Evolutionary conservation across 2,329 filamentous ascomycete species (phyloP).

Genomic region (Hawksworthiomyces lignivorus): DNA sequence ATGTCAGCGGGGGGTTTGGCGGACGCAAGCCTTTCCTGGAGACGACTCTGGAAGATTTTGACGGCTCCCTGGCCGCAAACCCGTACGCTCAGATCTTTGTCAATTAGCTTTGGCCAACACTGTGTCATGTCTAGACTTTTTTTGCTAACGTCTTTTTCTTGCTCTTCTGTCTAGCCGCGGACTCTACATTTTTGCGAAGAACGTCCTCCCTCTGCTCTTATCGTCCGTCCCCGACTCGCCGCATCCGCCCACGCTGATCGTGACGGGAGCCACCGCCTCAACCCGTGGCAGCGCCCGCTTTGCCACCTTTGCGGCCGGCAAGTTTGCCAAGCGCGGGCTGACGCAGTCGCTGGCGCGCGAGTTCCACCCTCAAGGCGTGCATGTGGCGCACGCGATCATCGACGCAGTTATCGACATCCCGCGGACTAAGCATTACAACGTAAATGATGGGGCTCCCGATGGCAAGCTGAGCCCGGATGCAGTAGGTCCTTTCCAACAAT

Average conservation of each 20-base stretch:
- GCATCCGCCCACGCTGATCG: slow-evolving; percentile 70
- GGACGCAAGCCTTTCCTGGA: slow-evolving; percentile 52
- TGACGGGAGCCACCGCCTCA: slow-evolving; percentile 81
- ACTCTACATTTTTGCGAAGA: slow-evolving; percentile 69
- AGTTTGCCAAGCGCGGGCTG: slow-evolving; percentile 70
- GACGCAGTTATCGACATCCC: slow-evolving; percentile 83
- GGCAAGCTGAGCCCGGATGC: slow-evolving; percentile 67
- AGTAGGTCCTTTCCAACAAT: slow-evolving; percentile 42
- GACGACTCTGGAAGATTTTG: slow-evolving; percentile 40
- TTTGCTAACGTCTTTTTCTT: no score
- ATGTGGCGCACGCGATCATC: slow-evolving; percentile 74
- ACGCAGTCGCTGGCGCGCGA: slow-evolving; percentile 71
- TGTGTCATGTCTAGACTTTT: no score
- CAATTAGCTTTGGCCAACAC: no score
- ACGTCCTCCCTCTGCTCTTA: slow-evolving; percentile 62
- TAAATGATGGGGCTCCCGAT: slow-evolving; percentile 40
- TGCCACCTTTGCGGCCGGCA: slow-evolving; percentile 66
- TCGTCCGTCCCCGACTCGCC: slow-evolving; percentile 45
- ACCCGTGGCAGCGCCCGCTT: slow-evolving; percentile 64
- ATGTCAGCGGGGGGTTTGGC: slow-evolving; percentile 48
- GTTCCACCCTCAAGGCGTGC: slow-evolving; percentile 76
- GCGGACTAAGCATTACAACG: slow-evolving; percentile 46
- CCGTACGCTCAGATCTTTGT: slow-evolving; percentile 33
- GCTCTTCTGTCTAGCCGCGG: slow-evolving; percentile 42
- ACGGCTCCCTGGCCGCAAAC: slow-evolving; percentile 36